These are phyloP conservation scores for Aspergillus hancockii DNA, from an alignment of 495 filamentous ascomycete genomes.

Conservation along the genomic window DNA sequence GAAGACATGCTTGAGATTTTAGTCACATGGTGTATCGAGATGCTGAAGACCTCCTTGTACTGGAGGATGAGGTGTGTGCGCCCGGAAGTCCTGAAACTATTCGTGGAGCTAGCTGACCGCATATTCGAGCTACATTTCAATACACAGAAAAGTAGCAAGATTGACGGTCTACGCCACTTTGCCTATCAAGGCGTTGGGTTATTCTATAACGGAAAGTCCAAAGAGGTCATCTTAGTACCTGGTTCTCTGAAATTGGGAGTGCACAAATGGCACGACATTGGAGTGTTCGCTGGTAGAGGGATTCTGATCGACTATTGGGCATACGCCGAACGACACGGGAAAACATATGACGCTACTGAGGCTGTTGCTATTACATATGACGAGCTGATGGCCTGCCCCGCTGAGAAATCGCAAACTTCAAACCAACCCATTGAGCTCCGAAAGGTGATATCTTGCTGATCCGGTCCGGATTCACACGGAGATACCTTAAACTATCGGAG, in stretches of 20 bases:
- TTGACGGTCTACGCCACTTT: background rate
- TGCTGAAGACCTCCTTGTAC: background rate
- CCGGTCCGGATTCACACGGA: background rate
- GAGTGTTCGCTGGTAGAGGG: background rate
- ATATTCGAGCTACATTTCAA: background rate
- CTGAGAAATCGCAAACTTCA: background rate
- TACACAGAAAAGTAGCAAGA: background rate
- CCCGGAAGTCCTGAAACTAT: background rate
- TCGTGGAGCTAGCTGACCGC: background rate
- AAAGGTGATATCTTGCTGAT: background rate
- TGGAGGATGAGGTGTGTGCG: background rate
- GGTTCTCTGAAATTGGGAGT: background rate
- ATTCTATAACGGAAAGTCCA: background rate
- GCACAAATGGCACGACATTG: background rate
- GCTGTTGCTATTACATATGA: background rate
- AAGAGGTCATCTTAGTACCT: background rate
- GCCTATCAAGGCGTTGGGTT: background rate
- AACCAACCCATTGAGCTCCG: background rate
- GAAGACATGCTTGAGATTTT: background rate
- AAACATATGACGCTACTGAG: background rate
- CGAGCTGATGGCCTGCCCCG: background rate
- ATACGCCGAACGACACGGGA: background rate
- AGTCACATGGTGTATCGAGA: background rate
- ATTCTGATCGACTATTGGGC: background rate
- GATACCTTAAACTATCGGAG: background rate